Percentiles rank a stretch among this genome's conserved stretches.
phyloP scores from a whole-genome alignment of 495 filamentous ascomycete species.

The Xylaria flabelliformis region DNA sequence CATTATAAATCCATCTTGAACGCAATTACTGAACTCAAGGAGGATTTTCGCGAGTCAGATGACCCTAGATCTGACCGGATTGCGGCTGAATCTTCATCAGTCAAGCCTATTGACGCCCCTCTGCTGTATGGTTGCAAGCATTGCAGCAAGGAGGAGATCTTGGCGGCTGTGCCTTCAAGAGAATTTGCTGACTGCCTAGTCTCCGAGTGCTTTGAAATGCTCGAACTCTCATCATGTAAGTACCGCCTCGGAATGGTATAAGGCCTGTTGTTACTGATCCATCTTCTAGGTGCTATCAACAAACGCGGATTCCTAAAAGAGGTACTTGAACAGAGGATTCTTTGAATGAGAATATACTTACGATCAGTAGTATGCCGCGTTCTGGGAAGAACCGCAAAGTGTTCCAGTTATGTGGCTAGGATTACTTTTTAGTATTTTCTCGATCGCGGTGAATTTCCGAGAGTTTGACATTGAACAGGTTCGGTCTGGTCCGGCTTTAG shows the following conservation, averaged over 20 bases:
- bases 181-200: constrained; percentile 22
- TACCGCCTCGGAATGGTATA: not conserved
- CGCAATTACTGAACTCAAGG: constrained; percentile 41
- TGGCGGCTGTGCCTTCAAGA: constrained; percentile 25
- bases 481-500: constrained; percentile 33
- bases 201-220: constrained; percentile 25
- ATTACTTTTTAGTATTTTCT: constrained; percentile 42
- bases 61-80: not conserved
- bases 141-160: constrained; percentile 25
- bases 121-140: constrained; percentile 25
- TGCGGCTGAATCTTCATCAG: constrained; percentile 13
- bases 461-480: constrained; percentile 22
- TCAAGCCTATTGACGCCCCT: constrained; percentile 26
- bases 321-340: not conserved
- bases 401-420: constrained; percentile 38
- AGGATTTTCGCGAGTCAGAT: constrained; percentile 26
- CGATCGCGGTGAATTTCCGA: constrained; percentile 25
- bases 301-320: constrained; percentile 25
- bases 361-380: constrained; percentile 34
- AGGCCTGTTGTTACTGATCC: not conserved
- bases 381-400: constrained; percentile 38
- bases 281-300: constrained; percentile 17
- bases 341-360: constrained; percentile 4
- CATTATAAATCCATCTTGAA: constrained; percentile 55
- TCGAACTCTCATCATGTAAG: constrained; percentile 28